phyloP scores from a whole-genome alignment of 192 early-diverging fungal genomes.

The Coemansia sp. region DNA sequence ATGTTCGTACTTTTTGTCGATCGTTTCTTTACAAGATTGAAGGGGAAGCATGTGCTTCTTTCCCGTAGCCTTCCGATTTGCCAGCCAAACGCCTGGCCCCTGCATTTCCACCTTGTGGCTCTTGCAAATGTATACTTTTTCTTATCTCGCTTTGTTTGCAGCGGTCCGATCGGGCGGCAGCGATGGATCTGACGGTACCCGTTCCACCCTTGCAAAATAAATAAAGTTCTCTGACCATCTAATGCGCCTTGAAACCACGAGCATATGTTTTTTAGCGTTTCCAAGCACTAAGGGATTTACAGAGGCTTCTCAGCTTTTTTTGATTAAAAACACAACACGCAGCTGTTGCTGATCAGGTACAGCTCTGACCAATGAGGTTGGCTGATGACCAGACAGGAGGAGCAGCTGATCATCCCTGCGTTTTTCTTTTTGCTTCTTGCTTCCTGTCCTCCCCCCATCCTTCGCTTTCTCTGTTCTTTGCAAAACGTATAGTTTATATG shows the following conservation, averaged over 20 bases:
- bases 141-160: background rate
- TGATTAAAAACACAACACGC: conserved; percentile 1
- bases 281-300: background rate
- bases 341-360: background rate
- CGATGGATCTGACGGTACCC: no score
- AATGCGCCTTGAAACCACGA: background rate
- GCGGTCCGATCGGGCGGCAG: background rate
- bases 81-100: background rate
- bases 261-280: background rate
- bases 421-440: no score
- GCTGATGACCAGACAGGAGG: conserved; percentile 3
- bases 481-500: background rate
- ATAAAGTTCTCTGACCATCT: background rate
- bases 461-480: background rate
- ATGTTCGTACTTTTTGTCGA: background rate
- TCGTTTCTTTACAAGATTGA: background rate
- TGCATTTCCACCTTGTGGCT: no score
- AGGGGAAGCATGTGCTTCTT: background rate
- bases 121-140: no score
- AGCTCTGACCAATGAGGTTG: background rate
- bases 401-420: conserved; percentile 9
- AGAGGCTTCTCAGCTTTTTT: background rate
- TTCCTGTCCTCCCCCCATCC: background rate
- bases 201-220: no score
- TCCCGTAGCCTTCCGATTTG: conserved; percentile 1